Base-by-base conservation (phyloP, 2,329 filamentous ascomycete genomes). In the Cladophialophora immunda region DNA sequence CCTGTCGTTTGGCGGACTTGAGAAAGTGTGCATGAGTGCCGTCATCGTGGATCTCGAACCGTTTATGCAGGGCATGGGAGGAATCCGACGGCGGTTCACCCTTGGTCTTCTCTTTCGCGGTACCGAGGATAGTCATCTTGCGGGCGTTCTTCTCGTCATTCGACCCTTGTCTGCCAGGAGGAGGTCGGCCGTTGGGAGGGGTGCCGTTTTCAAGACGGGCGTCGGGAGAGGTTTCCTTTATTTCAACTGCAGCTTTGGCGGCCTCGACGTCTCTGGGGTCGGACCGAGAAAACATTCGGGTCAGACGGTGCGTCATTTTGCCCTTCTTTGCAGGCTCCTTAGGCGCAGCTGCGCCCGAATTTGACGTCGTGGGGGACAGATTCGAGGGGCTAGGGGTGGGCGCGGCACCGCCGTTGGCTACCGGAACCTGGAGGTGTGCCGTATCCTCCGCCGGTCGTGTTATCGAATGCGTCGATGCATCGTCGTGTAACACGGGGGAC, bases 1-100 rank as follows among this genome's bases (percentile, higher is more conserved):
- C 94, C 79, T 99, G 94, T 65, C 95, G 88, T 77, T 92, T 93
- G 68, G 92, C 92, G 68, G 92, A 94, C 81, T 92, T 95, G 70
- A 99, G 88, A 73, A 92, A 88, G 77, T 99, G 95, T 74, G 92
- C 90, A 75, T 99, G 95, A 38, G 89, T 86, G 70, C 92, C 92
- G 69, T 90, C 86, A 1, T 86, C 81, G 57, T 85, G 81, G 25
- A 83, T 69, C 78, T 88, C 87, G 76, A 89, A 91, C 41, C 88
- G 78, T 70, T 79, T 82, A 67, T 78, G 73, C 1, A 70, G 68
- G 32, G 59, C 58, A 64, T 67, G 36, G 41, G 65, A 29, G 4
- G 54, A 25, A 27, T 73, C 70, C 2, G 66, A 50, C 3, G 72
- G 67, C 8, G 71, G 67, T 50, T 73, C 73, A 57, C 80, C 78